A percentile compares a stretch with the other conserved stretches of the same genome.
Conservation (phyloP, 129 eudicot genomes). For the Apium graveolens region DNA sequence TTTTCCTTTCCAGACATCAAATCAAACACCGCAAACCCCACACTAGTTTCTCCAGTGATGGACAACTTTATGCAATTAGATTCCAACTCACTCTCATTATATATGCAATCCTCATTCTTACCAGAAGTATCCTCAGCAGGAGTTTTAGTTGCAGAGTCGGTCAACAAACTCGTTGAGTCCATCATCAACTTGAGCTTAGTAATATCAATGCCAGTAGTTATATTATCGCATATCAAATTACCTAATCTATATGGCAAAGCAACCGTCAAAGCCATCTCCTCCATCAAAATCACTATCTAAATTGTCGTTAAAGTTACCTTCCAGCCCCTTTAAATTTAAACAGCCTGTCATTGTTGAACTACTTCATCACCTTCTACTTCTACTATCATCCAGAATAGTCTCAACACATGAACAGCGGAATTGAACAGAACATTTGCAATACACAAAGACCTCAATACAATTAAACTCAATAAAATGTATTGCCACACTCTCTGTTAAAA, state of each 20-base stretch:
- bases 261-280: conserved; percentile 52
- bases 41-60: conserved; percentile 14
- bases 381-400: conserved; percentile 19
- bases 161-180: conserved; percentile 22
- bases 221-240: conserved; percentile 35
- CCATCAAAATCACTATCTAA: conserved; percentile 54
- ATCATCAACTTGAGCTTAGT: conserved; percentile 38
- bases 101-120: conserved; percentile 22
- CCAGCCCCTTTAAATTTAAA: conserved; percentile 36
- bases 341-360: conserved; percentile 63
- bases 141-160: conserved; percentile 29
- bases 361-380: conserved; percentile 46
- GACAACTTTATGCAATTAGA: conserved; percentile 17
- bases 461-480: not conserved
- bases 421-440: conserved; percentile 26
- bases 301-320: conserved; percentile 29
- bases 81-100: conserved; percentile 22
- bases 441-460: conserved; percentile 17
- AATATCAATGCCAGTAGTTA: conserved; percentile 21
- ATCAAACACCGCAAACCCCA: conserved; percentile 13
- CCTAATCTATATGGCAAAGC: conserved; percentile 52
- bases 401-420: conserved; percentile 10
- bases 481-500: not conserved
- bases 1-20: conserved; percentile 37
- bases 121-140: conserved; percentile 18